A percentile compares a stretch with the other conserved stretches of the same genome.
Conservation (phyloP, 108 stramenopile species). For the Nitzschia palea region DNA sequence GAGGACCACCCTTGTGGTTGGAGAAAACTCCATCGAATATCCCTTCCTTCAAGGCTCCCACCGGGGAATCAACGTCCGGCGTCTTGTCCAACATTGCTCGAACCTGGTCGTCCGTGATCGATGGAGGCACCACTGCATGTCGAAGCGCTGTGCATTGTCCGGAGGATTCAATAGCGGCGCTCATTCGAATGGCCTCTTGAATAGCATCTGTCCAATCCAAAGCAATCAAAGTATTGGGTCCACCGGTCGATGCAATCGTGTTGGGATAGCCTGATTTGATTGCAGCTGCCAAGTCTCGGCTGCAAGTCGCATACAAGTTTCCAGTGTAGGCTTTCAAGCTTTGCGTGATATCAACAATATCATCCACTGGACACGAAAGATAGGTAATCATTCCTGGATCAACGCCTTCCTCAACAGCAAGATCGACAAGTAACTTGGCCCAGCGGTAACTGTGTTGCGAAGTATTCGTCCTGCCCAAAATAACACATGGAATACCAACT, state of each 20-base stretch:
- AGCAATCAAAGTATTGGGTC: slow-evolving; percentile 84
- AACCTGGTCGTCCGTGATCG: slow-evolving; percentile 44
- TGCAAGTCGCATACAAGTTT: slow-evolving; percentile 78
- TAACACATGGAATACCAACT: slow-evolving; percentile 76
- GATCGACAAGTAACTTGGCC: slow-evolving; percentile 56
- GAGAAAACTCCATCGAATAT: slow-evolving; percentile 74
- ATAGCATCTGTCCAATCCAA: slow-evolving; percentile 54
- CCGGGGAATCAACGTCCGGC: slow-evolving; percentile 32
- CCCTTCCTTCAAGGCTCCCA: slow-evolving; percentile 44
- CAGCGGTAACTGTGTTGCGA: slow-evolving; percentile 81
- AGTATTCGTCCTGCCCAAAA: slow-evolving; percentile 72
- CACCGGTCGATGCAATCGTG: slow-evolving; percentile 80
- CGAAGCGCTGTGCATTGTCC: slow-evolving; percentile 90
- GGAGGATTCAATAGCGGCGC: slow-evolving; percentile 77
- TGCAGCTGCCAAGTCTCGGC: slow-evolving; percentile 56
- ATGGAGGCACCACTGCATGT: slow-evolving; percentile 65
- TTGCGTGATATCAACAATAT: slow-evolving; percentile 70
- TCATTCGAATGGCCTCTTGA: slow-evolving; percentile 70
- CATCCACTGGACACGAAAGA: slow-evolving; percentile 63
- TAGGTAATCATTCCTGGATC: slow-evolving; percentile 79
- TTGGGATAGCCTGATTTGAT: slow-evolving; percentile 71
- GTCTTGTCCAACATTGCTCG: slow-evolving; percentile 46
- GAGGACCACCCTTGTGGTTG: slow-evolving; percentile 48
- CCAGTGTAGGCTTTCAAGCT: slow-evolving; percentile 47
- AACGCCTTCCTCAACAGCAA: slow-evolving; percentile 53